phyloP scores from a whole-genome alignment of 2,329 filamentous ascomycete species.

The Paraphoma sp. region DNA sequence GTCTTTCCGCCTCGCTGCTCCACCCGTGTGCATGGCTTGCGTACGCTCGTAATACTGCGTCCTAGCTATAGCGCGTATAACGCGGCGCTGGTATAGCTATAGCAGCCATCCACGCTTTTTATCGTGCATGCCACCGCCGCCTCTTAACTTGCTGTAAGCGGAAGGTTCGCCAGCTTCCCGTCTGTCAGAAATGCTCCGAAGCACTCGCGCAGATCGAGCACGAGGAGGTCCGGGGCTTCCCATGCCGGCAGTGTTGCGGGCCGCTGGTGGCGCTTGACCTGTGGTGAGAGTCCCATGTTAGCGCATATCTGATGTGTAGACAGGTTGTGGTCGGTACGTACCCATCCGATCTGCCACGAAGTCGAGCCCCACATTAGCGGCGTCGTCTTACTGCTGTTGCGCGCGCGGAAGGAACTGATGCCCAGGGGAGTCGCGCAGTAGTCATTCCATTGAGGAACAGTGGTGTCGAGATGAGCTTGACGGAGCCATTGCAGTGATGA shows the following conservation, averaged over 20 bases:
- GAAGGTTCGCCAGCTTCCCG: constrained; percentile 27
- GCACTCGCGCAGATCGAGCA: constrained; percentile 51
- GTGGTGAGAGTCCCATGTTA: neutral
- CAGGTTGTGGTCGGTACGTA: constrained; percentile 10
- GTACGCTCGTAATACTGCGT: neutral
- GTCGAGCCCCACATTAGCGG: constrained; percentile 49
- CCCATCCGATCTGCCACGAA: constrained; percentile 46
- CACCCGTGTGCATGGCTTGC: neutral
- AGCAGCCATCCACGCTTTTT: constrained; percentile 40
- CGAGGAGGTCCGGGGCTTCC: constrained; percentile 50
- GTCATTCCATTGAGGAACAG: constrained; percentile 11
- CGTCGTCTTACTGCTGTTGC: constrained; percentile 20
- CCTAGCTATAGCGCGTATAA: constrained; percentile 16
- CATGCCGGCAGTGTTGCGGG: constrained; percentile 46
- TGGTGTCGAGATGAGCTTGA: constrained; percentile 41
- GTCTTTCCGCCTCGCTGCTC: constrained; percentile 9
- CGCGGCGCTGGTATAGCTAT: constrained; percentile 37
- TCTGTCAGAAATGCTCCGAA: constrained; percentile 32
- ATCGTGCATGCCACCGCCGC: constrained; percentile 8
- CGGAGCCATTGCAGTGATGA: constrained; percentile 51
- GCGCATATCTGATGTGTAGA: neutral
- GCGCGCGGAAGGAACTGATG: constrained; percentile 47
- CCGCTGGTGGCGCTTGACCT: constrained; percentile 40
- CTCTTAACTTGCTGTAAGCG: constrained; percentile 24
- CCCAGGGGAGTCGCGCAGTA: constrained; percentile 46